phyloP scores from a whole-genome alignment of 805 yeast genomes.

The Wickerhamomyces queroliae region DNA sequence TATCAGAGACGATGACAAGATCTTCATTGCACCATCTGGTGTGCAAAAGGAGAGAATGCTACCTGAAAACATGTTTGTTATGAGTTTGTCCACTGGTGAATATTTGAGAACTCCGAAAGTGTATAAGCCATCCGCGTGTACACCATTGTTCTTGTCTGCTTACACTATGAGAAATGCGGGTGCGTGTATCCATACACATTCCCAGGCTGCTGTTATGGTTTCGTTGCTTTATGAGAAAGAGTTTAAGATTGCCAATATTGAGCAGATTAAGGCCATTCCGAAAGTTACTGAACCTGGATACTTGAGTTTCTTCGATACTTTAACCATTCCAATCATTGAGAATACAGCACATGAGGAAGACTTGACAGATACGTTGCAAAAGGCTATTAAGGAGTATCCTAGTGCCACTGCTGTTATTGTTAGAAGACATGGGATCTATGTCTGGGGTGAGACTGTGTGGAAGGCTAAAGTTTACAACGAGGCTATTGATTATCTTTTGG shows the following conservation, averaged over 20 bases:
- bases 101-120: conserved; percentile 55
- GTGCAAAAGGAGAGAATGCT: conserved; percentile 87
- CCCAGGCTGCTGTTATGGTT: conserved; percentile 80
- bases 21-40: conserved; percentile 91
- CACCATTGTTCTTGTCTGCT: conserved; percentile 73
- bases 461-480: conserved; percentile 92
- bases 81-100: conserved; percentile 45
- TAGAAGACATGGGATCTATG: conserved; percentile 89
- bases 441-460: conserved; percentile 94
- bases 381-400: conserved; percentile 67
- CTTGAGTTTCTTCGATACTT: conserved; percentile 63
- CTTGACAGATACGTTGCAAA: conserved; percentile 56
- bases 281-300: conserved; percentile 43
- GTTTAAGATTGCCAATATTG: conserved; percentile 74
- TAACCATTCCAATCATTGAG: conserved; percentile 85
- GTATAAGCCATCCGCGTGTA: conserved; percentile 89
- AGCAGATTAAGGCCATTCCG: conserved; percentile 92
- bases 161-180: conserved; percentile 73
- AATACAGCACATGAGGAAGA: conserved; percentile 89
- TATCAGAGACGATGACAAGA: conserved; percentile 42
- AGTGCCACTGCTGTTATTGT: conserved; percentile 81
- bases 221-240: conserved; percentile 65
- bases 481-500: conserved; percentile 85
- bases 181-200: conserved; percentile 93
- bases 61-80: conserved; percentile 78